A percentile compares a stretch with the other conserved stretches of the same genome.
Evolutionary conservation across 768 basidiomycete species (phyloP).

Genomic region (Scleroderma citrinum): DNA sequence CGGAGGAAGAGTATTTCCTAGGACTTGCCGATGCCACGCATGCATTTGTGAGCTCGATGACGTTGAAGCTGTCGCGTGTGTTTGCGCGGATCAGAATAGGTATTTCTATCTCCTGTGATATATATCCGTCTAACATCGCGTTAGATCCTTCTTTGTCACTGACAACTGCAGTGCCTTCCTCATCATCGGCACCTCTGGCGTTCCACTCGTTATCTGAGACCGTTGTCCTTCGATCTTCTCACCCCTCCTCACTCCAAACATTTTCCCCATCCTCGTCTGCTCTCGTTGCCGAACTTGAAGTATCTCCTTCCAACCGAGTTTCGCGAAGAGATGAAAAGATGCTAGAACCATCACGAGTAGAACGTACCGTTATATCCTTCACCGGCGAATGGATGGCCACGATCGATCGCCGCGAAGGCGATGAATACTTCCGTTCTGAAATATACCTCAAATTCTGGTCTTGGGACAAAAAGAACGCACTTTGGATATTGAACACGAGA

Average conservation of each 20-base stretch:
- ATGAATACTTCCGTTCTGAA: constrained; percentile 59
- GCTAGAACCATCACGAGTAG: constrained; percentile 71
- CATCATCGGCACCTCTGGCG: constrained; percentile 57
- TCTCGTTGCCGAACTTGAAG: constrained; percentile 81
- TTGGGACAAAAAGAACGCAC: constrained; percentile 61
- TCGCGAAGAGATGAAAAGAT: constrained; percentile 74
- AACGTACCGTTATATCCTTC: constrained; percentile 57
- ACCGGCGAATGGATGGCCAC: constrained; percentile 92
- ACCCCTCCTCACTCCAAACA: constrained; percentile 91
- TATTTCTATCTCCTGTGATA: constrained; percentile 26
- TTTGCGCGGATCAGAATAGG: constrained; percentile 78
- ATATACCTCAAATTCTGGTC: constrained; percentile 87
- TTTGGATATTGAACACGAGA: constrained; percentile 79
- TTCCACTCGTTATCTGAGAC: constrained; percentile 69
- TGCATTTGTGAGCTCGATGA: constrained; percentile 65
- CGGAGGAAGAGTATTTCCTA: constrained; percentile 83
- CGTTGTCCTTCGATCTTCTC: constrained; percentile 86
- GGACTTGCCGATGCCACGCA: constrained; percentile 79
- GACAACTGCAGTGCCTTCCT: constrained; percentile 31
- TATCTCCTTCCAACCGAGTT: constrained; percentile 89
- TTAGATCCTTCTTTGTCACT: constrained; percentile 34
- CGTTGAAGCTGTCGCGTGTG: constrained; percentile 64
- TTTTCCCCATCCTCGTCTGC: constrained; percentile 70
- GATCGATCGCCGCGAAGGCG: constrained; percentile 66
- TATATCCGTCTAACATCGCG: neutral